These are phyloP conservation scores for Fusarium nelsonii DNA, from an alignment of 2,329 filamentous ascomycete genomes.

Conservation along the genomic window DNA sequence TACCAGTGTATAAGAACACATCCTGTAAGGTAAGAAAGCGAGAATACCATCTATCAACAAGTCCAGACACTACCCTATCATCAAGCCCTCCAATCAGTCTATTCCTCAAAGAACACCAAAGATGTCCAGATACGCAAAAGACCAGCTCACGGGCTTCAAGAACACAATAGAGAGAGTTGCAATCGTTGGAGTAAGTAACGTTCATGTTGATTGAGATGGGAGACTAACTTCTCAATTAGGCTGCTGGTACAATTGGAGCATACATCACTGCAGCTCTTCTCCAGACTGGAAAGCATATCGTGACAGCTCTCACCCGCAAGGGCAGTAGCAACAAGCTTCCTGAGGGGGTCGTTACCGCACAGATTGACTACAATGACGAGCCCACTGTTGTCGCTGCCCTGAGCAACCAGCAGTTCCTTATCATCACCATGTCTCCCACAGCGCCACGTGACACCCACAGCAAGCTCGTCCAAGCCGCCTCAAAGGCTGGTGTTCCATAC, in stretches of 20 bases:
- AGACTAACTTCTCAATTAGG: neutral
- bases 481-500: constrained; percentile 63
- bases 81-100: too few species aligned
- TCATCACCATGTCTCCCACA: constrained; percentile 61
- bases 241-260: constrained; percentile 22
- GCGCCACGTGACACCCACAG: constrained; percentile 58
- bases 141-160: constrained; percentile 42
- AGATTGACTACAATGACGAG: constrained; percentile 60
- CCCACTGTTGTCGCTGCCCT: constrained; percentile 62
- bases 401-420: constrained; percentile 64
- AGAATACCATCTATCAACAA: neutral
- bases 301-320: constrained; percentile 66
- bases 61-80: too few species aligned
- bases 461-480: constrained; percentile 63
- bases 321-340: constrained; percentile 59
- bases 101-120: neutral
- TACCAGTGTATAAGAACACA: neutral
- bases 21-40: neutral
- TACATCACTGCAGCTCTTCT: constrained; percentile 59
- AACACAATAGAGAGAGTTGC: constrained; percentile 57
- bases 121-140: constrained; percentile 42
- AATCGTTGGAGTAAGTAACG: constrained; percentile 57
- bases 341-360: constrained; percentile 55
- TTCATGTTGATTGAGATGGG: too few species aligned
- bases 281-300: constrained; percentile 61